Conservation (phyloP, 345 rosid species). For the Populus alba region DNA sequence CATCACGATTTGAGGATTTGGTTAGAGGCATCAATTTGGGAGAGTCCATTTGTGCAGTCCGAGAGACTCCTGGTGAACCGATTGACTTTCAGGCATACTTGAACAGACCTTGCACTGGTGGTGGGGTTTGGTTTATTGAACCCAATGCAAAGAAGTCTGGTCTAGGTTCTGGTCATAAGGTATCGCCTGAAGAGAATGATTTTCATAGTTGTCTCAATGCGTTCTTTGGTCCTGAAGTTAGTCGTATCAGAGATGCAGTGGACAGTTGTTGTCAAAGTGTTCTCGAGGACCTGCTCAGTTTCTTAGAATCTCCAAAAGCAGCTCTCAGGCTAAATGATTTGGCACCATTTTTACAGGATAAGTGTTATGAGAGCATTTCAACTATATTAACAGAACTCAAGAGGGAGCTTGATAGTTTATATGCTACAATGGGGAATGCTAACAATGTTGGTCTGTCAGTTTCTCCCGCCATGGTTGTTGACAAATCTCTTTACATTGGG, state of each 20-base stretch:
- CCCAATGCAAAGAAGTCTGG: slow-evolving; percentile 57
- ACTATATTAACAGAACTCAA: slow-evolving; percentile 59
- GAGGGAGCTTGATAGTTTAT: slow-evolving; percentile 61
- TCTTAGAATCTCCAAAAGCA: slow-evolving; percentile 92
- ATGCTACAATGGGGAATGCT: slow-evolving; percentile 45
- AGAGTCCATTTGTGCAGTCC: slow-evolving; percentile 46
- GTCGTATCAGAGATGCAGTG: slow-evolving; percentile 78
- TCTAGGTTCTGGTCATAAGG: slow-evolving; percentile 43
- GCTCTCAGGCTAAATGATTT: slow-evolving; percentile 72
- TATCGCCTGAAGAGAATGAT: slow-evolving; percentile 58
- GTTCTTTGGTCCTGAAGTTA: slow-evolving; percentile 86
- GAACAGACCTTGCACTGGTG: slow-evolving; percentile 80
- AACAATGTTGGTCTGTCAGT: slow-evolving; percentile 35
- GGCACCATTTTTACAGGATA: slow-evolving; percentile 74
- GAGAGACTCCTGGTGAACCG: slow-evolving; percentile 45
- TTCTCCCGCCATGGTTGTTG: slow-evolving; percentile 62
- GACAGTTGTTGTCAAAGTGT: slow-evolving; percentile 69
- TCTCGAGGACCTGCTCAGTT: slow-evolving; percentile 80
- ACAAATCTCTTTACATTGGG: slow-evolving; percentile 88
- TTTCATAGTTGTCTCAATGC: slow-evolving; percentile 73
- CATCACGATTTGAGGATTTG: slow-evolving; percentile 64
- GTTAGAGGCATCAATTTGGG: slow-evolving; percentile 49
- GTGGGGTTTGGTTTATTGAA: slow-evolving; percentile 95
- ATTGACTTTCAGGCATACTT: slow-evolving; percentile 73
- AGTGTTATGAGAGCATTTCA: slow-evolving; percentile 75